phyloP scores from a whole-genome alignment of 352 stramenopile species.

The Blastocystis sp. region DNA sequence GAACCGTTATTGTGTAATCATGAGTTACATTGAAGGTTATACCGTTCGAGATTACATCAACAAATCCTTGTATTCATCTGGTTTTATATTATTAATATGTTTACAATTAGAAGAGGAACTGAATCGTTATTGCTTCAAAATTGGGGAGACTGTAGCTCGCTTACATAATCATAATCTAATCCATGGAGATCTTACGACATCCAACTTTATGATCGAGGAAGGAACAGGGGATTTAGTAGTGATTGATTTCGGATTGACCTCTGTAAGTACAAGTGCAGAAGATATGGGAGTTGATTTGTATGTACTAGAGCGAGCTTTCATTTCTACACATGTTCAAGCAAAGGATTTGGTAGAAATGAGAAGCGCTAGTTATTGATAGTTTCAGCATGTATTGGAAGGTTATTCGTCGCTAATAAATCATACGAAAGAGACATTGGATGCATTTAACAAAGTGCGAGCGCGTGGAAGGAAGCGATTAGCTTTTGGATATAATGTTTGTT shows the following conservation, averaged over 20 bases:
- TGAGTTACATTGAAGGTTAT: conserved; percentile 67
- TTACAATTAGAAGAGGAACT: conserved; percentile 32
- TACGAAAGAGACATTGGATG: conserved; percentile 75
- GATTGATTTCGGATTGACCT: conserved; percentile 65
- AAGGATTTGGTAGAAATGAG: conserved; percentile 25
- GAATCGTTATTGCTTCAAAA: conserved; percentile 61
- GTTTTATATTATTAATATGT: background rate
- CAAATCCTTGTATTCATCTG: conserved; percentile 27
- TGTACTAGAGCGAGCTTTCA: conserved; percentile 82
- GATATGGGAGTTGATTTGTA: conserved; percentile 85
- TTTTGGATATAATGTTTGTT: conserved; percentile 71
- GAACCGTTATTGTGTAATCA: conserved; percentile 66
- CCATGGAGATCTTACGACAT: conserved; percentile 70
- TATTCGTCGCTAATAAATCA: conserved; percentile 74
- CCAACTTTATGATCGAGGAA: conserved; percentile 67
- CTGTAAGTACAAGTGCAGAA: conserved; percentile 66
- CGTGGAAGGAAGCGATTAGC: conserved; percentile 80
- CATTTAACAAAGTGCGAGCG: conserved; percentile 77
- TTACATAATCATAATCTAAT: conserved; percentile 68
- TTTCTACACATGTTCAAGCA: conserved; percentile 76
- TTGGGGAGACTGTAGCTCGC: conserved; percentile 66
- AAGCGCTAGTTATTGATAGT: conserved; percentile 68
- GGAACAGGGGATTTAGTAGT: conserved; percentile 59
- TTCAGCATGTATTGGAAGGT: conserved; percentile 75
- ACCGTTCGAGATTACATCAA: conserved; percentile 64